Conservation (phyloP, 2,329 filamentous ascomycete genomes). For the Cordyceps militaris region DNA sequence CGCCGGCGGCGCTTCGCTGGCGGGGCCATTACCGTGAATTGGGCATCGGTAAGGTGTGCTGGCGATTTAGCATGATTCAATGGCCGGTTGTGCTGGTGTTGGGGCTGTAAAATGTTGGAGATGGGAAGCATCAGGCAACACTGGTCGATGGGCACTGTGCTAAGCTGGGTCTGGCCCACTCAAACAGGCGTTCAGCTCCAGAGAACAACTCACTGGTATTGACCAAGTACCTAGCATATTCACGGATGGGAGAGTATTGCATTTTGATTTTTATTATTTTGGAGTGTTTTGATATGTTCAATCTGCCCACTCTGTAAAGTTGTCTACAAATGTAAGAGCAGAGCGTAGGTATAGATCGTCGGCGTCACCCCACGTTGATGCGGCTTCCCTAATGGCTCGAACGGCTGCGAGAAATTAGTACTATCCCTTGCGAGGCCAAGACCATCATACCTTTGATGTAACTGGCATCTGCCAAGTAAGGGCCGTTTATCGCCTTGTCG, state of each 20-base stretch:
- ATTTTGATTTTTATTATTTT: neutral
- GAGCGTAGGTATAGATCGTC: constrained; percentile 59
- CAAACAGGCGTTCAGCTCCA: neutral
- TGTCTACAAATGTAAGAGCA: constrained; percentile 65
- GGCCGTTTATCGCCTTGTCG: constrained; percentile 60
- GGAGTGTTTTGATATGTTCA: neutral
- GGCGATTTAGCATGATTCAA: constrained; percentile 18
- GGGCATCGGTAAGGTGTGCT: constrained; percentile 21
- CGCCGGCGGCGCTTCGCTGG: constrained; percentile 53
- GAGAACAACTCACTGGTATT: too few relatives aligned
- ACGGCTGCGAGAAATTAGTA: constrained; percentile 40
- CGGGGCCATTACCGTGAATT: constrained; percentile 44
- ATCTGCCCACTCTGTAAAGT: constrained; percentile 60
- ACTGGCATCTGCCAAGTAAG: constrained; percentile 66
- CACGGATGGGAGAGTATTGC: neutral
- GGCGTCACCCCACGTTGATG: constrained; percentile 66
- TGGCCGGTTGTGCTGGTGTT: neutral
- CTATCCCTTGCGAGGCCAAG: neutral
- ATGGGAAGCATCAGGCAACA: neutral
- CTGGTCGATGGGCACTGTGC: neutral
- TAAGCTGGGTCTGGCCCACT: constrained; percentile 1
- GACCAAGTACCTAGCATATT: neutral
- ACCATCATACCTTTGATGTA: constrained; percentile 66
- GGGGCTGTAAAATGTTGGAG: neutral
- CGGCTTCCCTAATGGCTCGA: constrained; percentile 67